Percentiles rank a stretch among this genome's conserved stretches.
Evolutionary conservation across 2,329 filamentous ascomycete species (phyloP).

Genomic region (Hypoxylon sp.): DNA sequence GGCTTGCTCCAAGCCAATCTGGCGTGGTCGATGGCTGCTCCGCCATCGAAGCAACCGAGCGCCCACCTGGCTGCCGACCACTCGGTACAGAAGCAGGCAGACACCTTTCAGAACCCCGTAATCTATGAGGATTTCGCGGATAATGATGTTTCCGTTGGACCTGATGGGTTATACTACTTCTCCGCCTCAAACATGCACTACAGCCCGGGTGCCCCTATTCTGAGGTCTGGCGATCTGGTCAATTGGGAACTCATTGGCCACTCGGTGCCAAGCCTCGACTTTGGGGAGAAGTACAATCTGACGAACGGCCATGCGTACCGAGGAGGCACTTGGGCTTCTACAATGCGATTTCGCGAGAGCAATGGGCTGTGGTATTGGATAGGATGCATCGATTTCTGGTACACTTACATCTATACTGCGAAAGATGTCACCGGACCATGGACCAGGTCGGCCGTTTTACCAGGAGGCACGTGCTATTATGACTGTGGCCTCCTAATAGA

Average conservation of each 20-base stretch:
- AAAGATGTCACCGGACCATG: slow-evolving; percentile 60
- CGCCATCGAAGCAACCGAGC: background rate
- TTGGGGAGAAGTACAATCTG: slow-evolving; percentile 65
- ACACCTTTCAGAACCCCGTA: slow-evolving; percentile 35
- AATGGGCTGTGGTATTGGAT: slow-evolving; percentile 70
- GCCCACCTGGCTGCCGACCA: background rate
- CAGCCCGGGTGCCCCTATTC: slow-evolving; percentile 69
- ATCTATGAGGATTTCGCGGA: slow-evolving; percentile 42
- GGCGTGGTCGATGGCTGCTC: slow-evolving; percentile 1
- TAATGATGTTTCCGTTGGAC: slow-evolving; percentile 40
- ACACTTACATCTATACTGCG: slow-evolving; percentile 69
- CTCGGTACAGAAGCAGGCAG: slow-evolving; percentile 8
- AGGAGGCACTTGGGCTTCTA: slow-evolving; percentile 70
- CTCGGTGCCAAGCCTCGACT: slow-evolving; percentile 62
- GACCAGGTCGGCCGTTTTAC: slow-evolving; percentile 57
- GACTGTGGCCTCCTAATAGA: slow-evolving; percentile 72
- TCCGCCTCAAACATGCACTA: slow-evolving; percentile 71
- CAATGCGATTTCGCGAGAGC: slow-evolving; percentile 65
- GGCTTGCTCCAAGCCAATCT: slow-evolving; percentile 17
- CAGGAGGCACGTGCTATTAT: slow-evolving; percentile 66
- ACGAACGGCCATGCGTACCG: slow-evolving; percentile 63
- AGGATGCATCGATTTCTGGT: slow-evolving; percentile 66
- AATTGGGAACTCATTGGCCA: slow-evolving; percentile 66
- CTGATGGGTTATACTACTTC: slow-evolving; percentile 61
- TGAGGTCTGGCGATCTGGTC: slow-evolving; percentile 69